Base-by-base conservation (phyloP, 108 stramenopile genomes). In the Discostella pseudostelligera region DNA sequence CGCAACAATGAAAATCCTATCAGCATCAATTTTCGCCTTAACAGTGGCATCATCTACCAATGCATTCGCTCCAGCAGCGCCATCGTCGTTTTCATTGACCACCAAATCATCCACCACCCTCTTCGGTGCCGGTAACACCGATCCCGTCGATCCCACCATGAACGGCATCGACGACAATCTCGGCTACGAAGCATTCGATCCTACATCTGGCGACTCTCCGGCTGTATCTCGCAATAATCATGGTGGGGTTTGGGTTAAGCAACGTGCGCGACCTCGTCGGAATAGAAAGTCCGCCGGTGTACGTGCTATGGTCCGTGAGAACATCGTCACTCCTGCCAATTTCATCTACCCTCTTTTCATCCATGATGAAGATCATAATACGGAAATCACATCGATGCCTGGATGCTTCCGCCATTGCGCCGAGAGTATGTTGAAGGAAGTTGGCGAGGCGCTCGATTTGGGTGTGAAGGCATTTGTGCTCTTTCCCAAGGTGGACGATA, bases 311-410 rank as follows among this genome's bases (percentile, higher is more conserved):
- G 96, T 98, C 9, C 83, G 96, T n/a, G 97, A 98, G 72, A 93
- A 82, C 66, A 87, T 96, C 67, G 92, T 98, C 40, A 92, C 95
- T 4, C 96, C 96, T 19, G 77, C 87, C 49, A 96, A 98, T 74
- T 96, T 98, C 72, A 97, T 98, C 51, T 97, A 97, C 70, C 97
- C 97, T 39, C 89, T 98, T 4, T 98, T 98, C 79, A 98, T 98
- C 59, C 96, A 97, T 75, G 97, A 98, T 25, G 92, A 96, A 68
- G 80, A 86, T 44, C 82, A 76, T 67, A 86, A 95, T 50, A 68
- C 72, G 64, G 80, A 82, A 6, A 98, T 98, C 59, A 56, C 80
- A 35, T 89, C 91, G 62, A 98, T 98, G 97, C 97, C 97, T 37
- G 97, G 96, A 67, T 96, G 96, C 59, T 77, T 82, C 46, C 87